Evolutionary conservation across 805 yeast species (phyloP).

Genomic region (Trichomonascus vanleenenianus): DNA sequence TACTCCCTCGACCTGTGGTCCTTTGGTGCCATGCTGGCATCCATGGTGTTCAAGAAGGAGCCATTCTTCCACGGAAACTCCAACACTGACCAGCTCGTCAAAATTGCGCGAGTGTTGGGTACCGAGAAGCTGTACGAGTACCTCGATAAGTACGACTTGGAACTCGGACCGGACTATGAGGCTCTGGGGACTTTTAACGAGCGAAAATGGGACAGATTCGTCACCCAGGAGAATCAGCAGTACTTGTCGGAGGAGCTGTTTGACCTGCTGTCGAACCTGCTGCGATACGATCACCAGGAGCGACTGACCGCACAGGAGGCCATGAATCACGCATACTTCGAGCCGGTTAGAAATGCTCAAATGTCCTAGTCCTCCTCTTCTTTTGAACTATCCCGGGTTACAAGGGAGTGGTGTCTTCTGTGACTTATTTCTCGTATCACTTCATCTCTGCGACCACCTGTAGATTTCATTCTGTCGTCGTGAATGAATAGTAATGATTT

Average conservation of each 20-base stretch:
- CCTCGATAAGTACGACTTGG: slow-evolving; percentile 59
- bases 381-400: too few relatives aligned
- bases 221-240: slow-evolving; percentile 61
- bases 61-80: slow-evolving; percentile 91
- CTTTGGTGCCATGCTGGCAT: slow-evolving; percentile 84
- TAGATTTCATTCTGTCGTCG: background rate
- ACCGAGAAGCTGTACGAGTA: slow-evolving; percentile 66
- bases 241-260: slow-evolving; percentile 63
- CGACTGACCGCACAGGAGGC: slow-evolving; percentile 87
- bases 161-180: slow-evolving; percentile 71
- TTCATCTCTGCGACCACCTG: too few relatives aligned
- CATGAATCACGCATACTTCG: slow-evolving; percentile 66
- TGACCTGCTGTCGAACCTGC: slow-evolving; percentile 65
- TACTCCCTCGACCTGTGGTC: slow-evolving; percentile 89
- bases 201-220: slow-evolving; percentile 77
- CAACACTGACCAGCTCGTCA: slow-evolving; percentile 85
- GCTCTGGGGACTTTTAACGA: slow-evolving; percentile 70
- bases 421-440: too few relatives aligned
- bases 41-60: slow-evolving; percentile 80
- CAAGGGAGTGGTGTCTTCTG: too few relatives aligned
- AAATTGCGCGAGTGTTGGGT: slow-evolving; percentile 82
- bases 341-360: slow-evolving; percentile 22
- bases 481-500: background rate
- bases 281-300: slow-evolving; percentile 80
- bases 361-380: too few relatives aligned